Evolutionary conservation across 2,329 filamentous ascomycete genomes (phyloP).

Genomic region (Fusarium sp.): DNA sequence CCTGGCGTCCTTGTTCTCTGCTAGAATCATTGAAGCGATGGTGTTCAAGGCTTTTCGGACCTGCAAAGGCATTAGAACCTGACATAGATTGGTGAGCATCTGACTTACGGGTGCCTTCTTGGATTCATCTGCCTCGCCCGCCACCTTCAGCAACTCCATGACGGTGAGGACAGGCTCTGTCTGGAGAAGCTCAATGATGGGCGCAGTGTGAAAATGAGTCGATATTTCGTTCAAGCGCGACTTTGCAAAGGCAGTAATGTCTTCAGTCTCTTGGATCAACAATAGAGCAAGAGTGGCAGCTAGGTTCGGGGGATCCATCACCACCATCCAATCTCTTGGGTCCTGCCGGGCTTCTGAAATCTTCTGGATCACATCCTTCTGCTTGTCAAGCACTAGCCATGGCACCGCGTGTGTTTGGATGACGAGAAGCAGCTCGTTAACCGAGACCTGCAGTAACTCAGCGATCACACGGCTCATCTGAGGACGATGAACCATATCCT

Average conservation of each 20-base stretch:
- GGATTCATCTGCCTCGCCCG: conserved; percentile 74
- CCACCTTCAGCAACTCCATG: conserved; percentile 84
- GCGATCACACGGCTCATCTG: conserved; percentile 84
- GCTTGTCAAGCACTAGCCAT: conserved; percentile 83
- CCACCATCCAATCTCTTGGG: conserved; percentile 67
- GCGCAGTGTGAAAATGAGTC: conserved; percentile 74
- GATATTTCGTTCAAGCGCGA: conserved; percentile 76
- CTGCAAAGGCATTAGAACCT: conserved; percentile 51
- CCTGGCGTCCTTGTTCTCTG: conserved; percentile 55
- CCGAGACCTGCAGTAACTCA: conserved; percentile 81
- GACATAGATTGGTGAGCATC: not conserved
- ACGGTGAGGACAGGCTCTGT: conserved; percentile 81
- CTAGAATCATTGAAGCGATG: conserved; percentile 57
- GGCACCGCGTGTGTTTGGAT: conserved; percentile 88
- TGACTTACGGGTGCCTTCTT: conserved; percentile 67
- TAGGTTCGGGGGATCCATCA: conserved; percentile 68
- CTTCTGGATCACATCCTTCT: conserved; percentile 80
- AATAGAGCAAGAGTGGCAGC: conserved; percentile 69
- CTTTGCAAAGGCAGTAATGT: conserved; percentile 75
- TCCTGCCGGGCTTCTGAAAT: conserved; percentile 84
- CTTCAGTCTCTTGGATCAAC: conserved; percentile 66
- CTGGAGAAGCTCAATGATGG: conserved; percentile 76
- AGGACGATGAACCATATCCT: conserved; percentile 83
- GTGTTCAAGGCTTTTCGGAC: conserved; percentile 60
- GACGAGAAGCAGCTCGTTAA: conserved; percentile 78